phyloP scores from a whole-genome alignment of 306 rosid genomes.

The Ormosia semicastrata region DNA sequence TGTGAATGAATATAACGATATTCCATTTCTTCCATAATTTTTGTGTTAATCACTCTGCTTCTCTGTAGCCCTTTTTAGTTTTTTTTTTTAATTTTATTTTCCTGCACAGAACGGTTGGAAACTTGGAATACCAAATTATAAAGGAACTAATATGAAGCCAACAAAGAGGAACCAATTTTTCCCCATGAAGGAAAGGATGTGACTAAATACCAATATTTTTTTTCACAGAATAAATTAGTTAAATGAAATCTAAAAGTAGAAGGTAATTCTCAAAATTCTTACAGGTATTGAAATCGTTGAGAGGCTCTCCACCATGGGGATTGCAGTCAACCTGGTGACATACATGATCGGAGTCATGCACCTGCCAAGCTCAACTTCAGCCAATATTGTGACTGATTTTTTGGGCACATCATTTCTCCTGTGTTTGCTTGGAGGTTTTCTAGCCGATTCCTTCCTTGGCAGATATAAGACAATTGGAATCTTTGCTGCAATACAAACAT shows the following conservation, averaged over 20 bases:
- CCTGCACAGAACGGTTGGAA: background rate
- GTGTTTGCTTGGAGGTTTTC: constrained; percentile 89
- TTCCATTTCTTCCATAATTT: background rate
- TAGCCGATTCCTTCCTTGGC: constrained; percentile 93
- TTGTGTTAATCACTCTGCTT: constrained; percentile 6
- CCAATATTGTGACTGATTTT: constrained; percentile 90
- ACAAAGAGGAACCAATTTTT: background rate
- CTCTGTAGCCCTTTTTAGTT: background rate
- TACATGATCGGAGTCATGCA: constrained; percentile 81
- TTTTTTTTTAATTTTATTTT: background rate
- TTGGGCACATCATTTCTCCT: constrained; percentile 82
- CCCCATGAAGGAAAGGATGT: background rate
- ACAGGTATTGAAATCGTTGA: constrained; percentile 79
- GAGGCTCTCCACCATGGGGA: constrained; percentile 97
- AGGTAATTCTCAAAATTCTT: constrained; percentile 8
- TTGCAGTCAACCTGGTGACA: constrained; percentile 89
- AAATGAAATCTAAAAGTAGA: background rate
- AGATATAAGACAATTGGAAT: constrained; percentile 78
- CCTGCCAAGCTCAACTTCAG: constrained; percentile 87
- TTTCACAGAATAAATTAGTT: background rate
- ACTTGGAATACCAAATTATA: background rate
- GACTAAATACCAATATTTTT: background rate
- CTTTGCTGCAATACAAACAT: constrained; percentile 67
- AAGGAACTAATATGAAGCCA: background rate
- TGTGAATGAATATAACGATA: constrained; percentile 6